Percentiles rank a stretch among this genome's conserved stretches.
These are phyloP conservation scores for Kodamaea fungicola DNA, from an alignment of 1,139 yeast species.

Conservation along the genomic window DNA sequence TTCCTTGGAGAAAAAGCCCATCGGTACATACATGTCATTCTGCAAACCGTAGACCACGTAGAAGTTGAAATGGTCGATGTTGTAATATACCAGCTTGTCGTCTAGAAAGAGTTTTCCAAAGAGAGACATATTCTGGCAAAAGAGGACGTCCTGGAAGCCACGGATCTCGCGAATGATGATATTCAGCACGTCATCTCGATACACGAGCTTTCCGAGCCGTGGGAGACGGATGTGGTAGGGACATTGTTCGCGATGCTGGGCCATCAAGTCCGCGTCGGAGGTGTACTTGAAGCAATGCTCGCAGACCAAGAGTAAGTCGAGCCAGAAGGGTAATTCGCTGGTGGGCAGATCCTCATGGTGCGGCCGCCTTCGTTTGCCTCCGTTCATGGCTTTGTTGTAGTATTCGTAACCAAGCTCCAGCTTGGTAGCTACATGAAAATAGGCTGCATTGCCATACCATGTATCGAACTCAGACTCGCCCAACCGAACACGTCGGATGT, in stretches of 20 bases:
- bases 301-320: constrained; percentile 67
- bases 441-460: constrained; percentile 86
- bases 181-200: constrained; percentile 51
- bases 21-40: constrained; percentile 45
- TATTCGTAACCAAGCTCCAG: constrained; percentile 30
- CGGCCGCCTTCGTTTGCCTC: constrained; percentile 11
- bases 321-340: constrained; percentile 35
- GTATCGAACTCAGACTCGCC: constrained; percentile 67
- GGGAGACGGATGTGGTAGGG: constrained; percentile 26
- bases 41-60: constrained; percentile 60
- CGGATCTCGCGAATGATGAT: constrained; percentile 57
- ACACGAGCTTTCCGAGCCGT: constrained; percentile 63
- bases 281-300: constrained; percentile 83
- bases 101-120: constrained; percentile 89
- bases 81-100: constrained; percentile 82
- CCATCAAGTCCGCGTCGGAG: constrained; percentile 33
- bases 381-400: constrained; percentile 11
- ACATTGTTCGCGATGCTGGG: constrained; percentile 48
- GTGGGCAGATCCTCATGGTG: constrained; percentile 5
- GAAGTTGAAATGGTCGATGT: constrained; percentile 75
- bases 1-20: constrained; percentile 94
- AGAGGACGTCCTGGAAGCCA: constrained; percentile 61
- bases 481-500: constrained; percentile 60
- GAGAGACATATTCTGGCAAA: constrained; percentile 77
- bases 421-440: constrained; percentile 44